A percentile compares a stretch with the other conserved stretches of the same genome.
Conservation (phyloP, 78 protist genomes). For the Chrysochromulina tobinii region DNA sequence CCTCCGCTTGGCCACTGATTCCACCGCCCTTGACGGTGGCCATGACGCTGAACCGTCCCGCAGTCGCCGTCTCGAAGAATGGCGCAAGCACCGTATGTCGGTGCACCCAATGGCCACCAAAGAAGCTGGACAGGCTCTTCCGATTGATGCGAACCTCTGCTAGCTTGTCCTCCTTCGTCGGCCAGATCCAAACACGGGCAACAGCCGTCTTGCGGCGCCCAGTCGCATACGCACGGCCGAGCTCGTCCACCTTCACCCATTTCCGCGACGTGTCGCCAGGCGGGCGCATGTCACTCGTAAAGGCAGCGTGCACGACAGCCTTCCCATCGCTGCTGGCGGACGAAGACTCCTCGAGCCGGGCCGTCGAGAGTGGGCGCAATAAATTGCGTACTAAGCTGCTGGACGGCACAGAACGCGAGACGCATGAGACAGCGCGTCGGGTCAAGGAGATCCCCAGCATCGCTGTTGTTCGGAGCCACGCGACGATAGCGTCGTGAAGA, state of each 20-base stretch:
- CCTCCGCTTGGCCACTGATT: conserved; percentile 59
- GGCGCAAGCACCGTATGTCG: not conserved
- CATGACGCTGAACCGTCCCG: not conserved
- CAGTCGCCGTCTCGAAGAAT: not conserved
- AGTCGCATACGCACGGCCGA: not conserved
- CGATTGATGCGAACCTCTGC: not conserved
- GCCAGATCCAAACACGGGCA: not conserved
- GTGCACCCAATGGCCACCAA: not conserved
- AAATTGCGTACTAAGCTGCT: no score
- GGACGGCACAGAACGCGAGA: no score
- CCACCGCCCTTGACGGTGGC: not conserved
- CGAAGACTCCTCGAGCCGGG: no score
- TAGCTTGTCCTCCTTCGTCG: not conserved
- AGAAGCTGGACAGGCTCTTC: not conserved
- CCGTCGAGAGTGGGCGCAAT: no score
- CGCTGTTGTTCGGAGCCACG: no score
- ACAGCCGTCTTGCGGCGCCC: not conserved
- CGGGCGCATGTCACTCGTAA: not conserved
- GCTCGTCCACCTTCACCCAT: not conserved
- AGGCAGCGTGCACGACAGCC: no score
- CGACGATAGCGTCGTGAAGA: no score
- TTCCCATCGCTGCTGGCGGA: no score
- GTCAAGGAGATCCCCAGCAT: no score
- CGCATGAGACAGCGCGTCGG: no score
- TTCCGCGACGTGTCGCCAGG: conserved; percentile 6